These are phyloP conservation scores for Cladosporium velox DNA, from an alignment of 2,329 filamentous ascomycete species.

Conservation along the genomic window DNA sequence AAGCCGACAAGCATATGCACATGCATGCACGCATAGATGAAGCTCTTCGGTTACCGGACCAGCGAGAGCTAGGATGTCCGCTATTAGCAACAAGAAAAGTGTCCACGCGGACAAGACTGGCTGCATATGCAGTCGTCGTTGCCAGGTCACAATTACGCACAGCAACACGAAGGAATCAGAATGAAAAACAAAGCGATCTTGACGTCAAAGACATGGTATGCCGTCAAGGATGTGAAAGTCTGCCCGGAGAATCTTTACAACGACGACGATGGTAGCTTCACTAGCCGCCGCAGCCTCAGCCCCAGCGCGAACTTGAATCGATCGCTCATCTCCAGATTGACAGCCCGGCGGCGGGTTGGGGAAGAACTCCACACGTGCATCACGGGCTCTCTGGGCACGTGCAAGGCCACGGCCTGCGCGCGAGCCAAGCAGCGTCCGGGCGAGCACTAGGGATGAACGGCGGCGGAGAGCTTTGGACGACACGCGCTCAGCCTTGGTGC, in stretches of 20 bases:
- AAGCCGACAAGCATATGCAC: not conserved
- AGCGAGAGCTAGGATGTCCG: not conserved
- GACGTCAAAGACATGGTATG: conserved; percentile 2
- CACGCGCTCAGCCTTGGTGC: not conserved
- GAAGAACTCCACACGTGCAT: conserved; percentile 3
- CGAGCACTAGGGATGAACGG: not conserved
- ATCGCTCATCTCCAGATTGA: conserved; percentile 12
- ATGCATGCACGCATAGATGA: not conserved
- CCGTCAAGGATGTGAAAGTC: not conserved
- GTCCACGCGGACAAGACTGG: conserved; percentile 5
- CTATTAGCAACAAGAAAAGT: not conserved
- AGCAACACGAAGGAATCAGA: not conserved
- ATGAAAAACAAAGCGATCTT: not conserved
- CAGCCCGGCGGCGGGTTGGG: not conserved
- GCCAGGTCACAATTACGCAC: not conserved
- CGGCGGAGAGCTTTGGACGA: not conserved
- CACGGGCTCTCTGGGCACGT: not conserved
- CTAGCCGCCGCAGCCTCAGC: conserved; percentile 9
- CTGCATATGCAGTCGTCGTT: conserved; percentile 4
- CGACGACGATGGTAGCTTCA: not conserved
- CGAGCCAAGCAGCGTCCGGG: conserved; percentile 3
- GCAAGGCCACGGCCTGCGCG: not conserved
- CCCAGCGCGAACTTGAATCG: not conserved
- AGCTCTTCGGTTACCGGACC: not conserved
- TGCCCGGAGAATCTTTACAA: not conserved